Conservation (phyloP, 176 grass and related monocot species). For the Musa schizocarpa region DNA sequence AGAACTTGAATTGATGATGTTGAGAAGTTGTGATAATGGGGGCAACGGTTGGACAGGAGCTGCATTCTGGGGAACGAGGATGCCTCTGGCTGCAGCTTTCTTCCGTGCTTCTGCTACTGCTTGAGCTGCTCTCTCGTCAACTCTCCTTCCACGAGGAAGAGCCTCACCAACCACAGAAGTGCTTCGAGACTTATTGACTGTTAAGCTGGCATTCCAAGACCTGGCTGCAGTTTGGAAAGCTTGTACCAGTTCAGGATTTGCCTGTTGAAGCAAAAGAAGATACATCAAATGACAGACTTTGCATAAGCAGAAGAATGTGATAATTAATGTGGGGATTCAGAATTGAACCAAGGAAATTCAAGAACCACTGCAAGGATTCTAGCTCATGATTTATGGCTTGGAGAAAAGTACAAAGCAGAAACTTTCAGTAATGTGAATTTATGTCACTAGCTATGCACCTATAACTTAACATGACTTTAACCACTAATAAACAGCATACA, state of each 20-base stretch:
- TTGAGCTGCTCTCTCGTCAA: constrained; percentile 69
- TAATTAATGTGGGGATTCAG: too few relatives aligned
- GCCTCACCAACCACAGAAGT: constrained; percentile 43
- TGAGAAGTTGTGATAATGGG: constrained; percentile 51
- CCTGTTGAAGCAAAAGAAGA: constrained; percentile 27
- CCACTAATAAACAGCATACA: too few relatives aligned
- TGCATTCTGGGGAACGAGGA: constrained; percentile 43
- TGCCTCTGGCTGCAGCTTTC: constrained; percentile 70
- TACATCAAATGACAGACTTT: neutral
- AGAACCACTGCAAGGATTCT: too few relatives aligned
- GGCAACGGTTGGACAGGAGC: constrained; percentile 15
- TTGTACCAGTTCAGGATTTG: constrained; percentile 62
- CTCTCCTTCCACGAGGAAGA: constrained; percentile 51
- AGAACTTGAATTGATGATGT: constrained; percentile 39
- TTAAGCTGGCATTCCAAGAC: constrained; percentile 30
- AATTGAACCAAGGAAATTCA: too few relatives aligned
- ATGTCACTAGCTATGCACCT: too few relatives aligned
- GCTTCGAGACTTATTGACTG: constrained; percentile 20
- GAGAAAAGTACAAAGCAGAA: too few relatives aligned
- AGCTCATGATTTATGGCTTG: too few relatives aligned
- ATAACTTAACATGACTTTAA: too few relatives aligned
- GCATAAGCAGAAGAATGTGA: too few relatives aligned
- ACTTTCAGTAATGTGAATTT: too few relatives aligned
- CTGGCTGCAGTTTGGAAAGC: constrained; percentile 76
- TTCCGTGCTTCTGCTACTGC: constrained; percentile 65